These are phyloP conservation scores for Podochytrium sp. DNA, from an alignment of 192 early-diverging fungal genomes.

Conservation along the genomic window DNA sequence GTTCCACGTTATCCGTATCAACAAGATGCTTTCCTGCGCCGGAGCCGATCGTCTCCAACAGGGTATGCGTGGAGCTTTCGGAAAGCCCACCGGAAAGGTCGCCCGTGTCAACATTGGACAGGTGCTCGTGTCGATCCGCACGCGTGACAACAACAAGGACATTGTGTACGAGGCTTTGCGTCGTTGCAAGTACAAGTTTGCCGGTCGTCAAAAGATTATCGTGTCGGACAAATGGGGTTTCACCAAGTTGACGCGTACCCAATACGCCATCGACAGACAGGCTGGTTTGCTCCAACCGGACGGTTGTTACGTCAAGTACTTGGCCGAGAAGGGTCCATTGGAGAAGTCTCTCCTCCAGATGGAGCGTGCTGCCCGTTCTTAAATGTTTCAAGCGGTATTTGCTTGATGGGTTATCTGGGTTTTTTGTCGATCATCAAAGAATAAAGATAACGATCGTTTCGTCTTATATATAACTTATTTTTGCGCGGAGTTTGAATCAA, in stretches of 20 bases:
- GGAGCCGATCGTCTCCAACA: constrained; percentile 97
- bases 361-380: too few species aligned
- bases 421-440: too few species aligned
- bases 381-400: too few species aligned
- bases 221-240: constrained; percentile 99
- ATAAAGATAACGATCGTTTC: too few species aligned
- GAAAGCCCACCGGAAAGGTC: constrained; percentile 93
- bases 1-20: constrained; percentile 99
- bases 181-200: constrained; percentile 99
- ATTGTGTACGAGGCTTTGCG: constrained; percentile 90
- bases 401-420: too few species aligned
- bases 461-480: too few species aligned
- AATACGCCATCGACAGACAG: constrained; percentile 79
- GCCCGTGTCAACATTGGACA: constrained; percentile 99
- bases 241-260: constrained; percentile 93
- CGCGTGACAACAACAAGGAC: constrained; percentile 92
- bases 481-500: too few species aligned
- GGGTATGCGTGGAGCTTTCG: constrained; percentile 99
- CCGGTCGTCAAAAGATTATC: constrained; percentile 98
- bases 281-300: constrained; percentile 85
- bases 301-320: constrained; percentile 94
- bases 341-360: constrained; percentile 39
- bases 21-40: constrained; percentile 99
- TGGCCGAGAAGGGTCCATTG: constrained; percentile 84
- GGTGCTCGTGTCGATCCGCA: constrained; percentile 93